Evolutionary conservation across 2,329 filamentous ascomycete species (phyloP).

Genomic region (Apiospora kogelbergensis): DNA sequence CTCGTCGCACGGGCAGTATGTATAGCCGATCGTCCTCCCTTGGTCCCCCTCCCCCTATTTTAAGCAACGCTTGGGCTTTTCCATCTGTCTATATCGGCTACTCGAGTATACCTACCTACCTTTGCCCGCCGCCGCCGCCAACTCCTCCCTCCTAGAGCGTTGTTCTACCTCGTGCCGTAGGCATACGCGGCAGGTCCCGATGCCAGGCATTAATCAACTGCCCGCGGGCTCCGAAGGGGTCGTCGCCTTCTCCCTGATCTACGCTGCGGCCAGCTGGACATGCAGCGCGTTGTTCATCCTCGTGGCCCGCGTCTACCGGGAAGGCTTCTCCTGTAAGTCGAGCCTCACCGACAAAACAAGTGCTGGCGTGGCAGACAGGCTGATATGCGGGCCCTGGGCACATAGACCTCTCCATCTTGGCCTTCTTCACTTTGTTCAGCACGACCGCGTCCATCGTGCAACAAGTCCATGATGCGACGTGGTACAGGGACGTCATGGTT

Average conservation of each 20-base stretch:
- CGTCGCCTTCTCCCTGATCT: slow-evolving; percentile 16
- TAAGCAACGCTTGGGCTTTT: neutral
- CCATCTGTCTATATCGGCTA: neutral
- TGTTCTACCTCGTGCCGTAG: neutral
- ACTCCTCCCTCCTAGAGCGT: neutral
- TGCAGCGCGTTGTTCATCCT: slow-evolving; percentile 20
- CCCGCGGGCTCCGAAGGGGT: slow-evolving; percentile 16
- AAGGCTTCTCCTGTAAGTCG: slow-evolving; percentile 23
- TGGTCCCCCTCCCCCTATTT: neutral
- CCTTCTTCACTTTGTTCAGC: slow-evolving; percentile 22
- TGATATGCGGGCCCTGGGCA: neutral
- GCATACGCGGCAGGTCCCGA: slow-evolving; percentile 8
- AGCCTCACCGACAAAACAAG: neutral
- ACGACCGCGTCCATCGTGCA: slow-evolving; percentile 25
- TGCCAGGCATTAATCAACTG: slow-evolving; percentile 18
- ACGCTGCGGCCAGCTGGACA: slow-evolving; percentile 15
- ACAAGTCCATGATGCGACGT: slow-evolving; percentile 22
- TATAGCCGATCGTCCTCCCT: neutral
- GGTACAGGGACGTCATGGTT: slow-evolving; percentile 20
- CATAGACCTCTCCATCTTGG: slow-evolving; percentile 25
- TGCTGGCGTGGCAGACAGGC: neutral
- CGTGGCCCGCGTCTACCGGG: slow-evolving; percentile 25
- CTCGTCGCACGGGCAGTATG: neutral
- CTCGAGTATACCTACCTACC: neutral
- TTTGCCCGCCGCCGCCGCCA: too few relatives aligned